phyloP scores from a whole-genome alignment of 2,329 filamentous ascomycete species.

The Beauveria asiatica region DNA sequence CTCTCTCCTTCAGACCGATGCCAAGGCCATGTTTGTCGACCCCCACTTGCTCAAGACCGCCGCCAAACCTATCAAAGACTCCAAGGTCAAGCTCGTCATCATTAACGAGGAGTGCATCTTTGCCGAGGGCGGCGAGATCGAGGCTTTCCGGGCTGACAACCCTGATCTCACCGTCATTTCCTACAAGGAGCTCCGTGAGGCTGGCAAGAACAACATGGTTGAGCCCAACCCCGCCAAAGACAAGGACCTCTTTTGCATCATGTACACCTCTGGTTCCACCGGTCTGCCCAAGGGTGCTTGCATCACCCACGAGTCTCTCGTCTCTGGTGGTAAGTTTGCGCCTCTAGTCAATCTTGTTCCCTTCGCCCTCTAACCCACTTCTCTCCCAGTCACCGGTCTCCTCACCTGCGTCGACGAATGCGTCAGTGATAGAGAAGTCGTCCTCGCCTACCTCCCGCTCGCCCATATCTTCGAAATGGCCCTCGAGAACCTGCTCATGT shows the following conservation, averaged over 20 bases:
- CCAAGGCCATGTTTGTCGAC: slow-evolving; percentile 79
- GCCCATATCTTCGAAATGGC: slow-evolving; percentile 96
- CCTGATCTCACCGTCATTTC: slow-evolving; percentile 45
- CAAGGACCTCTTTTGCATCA: slow-evolving; percentile 74
- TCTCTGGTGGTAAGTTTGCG: slow-evolving; percentile 54
- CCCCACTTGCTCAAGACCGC: slow-evolving; percentile 64
- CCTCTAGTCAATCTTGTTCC: neutral
- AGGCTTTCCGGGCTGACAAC: slow-evolving; percentile 48
- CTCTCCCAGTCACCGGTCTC: slow-evolving; percentile 60
- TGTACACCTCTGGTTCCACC: slow-evolving; percentile 84
- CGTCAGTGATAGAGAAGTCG: slow-evolving; percentile 66
- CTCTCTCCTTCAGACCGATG: slow-evolving; percentile 72
- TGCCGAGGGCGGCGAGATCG: slow-evolving; percentile 40
- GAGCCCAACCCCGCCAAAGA: slow-evolving; percentile 64
- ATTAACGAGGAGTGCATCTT: slow-evolving; percentile 53
- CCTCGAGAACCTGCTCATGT: slow-evolving; percentile 84
- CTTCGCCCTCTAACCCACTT: slow-evolving; percentile 9
- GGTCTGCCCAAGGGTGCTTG: slow-evolving; percentile 84
- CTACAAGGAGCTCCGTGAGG: slow-evolving; percentile 44
- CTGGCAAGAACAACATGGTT: slow-evolving; percentile 59
- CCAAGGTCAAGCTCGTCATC: slow-evolving; percentile 50
- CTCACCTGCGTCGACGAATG: slow-evolving; percentile 68
- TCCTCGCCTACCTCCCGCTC: slow-evolving; percentile 86
- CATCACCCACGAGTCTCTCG: slow-evolving; percentile 69
- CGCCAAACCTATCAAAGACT: slow-evolving; percentile 45